phyloP scores from a whole-genome alignment of 139 green algal genomes.

The Coelastrella sp. region DNA sequence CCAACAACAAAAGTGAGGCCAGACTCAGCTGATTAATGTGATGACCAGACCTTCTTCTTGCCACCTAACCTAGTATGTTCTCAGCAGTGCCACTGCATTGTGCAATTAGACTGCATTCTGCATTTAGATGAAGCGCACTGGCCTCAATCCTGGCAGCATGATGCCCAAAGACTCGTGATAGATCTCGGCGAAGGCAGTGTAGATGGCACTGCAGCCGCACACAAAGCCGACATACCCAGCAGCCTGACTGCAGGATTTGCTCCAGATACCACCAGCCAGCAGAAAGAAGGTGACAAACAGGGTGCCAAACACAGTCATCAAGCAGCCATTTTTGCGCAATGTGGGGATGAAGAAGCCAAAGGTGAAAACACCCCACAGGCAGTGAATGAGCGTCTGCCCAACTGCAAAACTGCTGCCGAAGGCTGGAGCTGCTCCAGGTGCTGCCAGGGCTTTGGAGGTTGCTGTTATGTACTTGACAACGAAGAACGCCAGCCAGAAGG shows the following conservation, averaged over 20 bases:
- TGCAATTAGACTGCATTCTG: not conserved
- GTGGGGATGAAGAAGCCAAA: constrained; percentile 67
- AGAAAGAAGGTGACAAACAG: constrained; percentile 75
- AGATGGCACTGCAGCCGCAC: constrained; percentile 70
- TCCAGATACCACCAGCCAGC: constrained; percentile 61
- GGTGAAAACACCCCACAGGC: constrained; percentile 75
- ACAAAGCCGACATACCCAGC: constrained; percentile 74
- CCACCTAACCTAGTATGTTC: not conserved
- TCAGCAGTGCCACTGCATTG: not conserved
- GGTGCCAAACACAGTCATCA: constrained; percentile 61
- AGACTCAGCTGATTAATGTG: no score
- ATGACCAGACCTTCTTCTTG: not conserved
- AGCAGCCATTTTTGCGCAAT: constrained; percentile 61
- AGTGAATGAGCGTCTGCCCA: constrained; percentile 62
- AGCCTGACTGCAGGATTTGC: constrained; percentile 31
- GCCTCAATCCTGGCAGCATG: constrained; percentile 19
- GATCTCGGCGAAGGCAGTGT: constrained; percentile 70
- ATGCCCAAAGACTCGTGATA: constrained; percentile 59
- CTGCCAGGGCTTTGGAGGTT: not conserved
- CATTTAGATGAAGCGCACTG: constrained; percentile 47
- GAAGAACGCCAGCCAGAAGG: constrained; percentile 74
- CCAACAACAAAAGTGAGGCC: no score
- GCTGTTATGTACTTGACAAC: not conserved
- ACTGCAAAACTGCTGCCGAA: not conserved
- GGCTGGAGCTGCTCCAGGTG: not conserved